Evolutionary conservation across 495 filamentous ascomycete species (phyloP).

Genomic region (Lentithecium fluviatile): DNA sequence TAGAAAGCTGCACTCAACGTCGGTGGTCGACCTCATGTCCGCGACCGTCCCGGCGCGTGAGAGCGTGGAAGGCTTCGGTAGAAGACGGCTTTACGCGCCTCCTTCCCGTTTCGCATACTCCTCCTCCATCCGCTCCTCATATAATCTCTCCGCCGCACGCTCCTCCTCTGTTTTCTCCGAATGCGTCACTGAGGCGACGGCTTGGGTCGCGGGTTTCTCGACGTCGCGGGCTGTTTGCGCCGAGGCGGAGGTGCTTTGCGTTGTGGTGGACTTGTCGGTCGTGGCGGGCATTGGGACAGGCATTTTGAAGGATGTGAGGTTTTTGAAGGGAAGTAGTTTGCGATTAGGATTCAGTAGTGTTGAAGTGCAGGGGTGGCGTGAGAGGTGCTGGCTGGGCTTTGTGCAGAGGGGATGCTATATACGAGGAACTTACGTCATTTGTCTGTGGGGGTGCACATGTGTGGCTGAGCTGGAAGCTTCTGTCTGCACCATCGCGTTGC

Average conservation of each 20-base stretch:
- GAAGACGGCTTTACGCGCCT: constrained; percentile 27
- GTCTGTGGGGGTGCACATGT: no score
- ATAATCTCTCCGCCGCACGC: constrained; percentile 34
- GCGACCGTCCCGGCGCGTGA: background rate
- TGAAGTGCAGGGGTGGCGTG: no score
- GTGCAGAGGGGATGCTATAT: no score
- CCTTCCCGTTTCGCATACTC: constrained; percentile 41
- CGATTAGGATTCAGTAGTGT: no score
- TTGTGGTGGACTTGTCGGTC: background rate
- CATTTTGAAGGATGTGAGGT: constrained; percentile 11
- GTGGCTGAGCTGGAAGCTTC: no score
- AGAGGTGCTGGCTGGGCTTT: no score
- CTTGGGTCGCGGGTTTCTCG: constrained; percentile 10
- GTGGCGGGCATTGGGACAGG: constrained; percentile 22
- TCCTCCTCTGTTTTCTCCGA: constrained; percentile 33
- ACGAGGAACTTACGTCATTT: no score
- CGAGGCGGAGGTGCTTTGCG: constrained; percentile 6
- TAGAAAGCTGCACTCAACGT: background rate
- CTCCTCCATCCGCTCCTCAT: constrained; percentile 40
- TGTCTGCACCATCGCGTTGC: no score
- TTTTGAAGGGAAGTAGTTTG: no score
- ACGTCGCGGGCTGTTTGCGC: constrained; percentile 15
- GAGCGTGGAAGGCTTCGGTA: background rate
- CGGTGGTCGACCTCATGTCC: background rate
- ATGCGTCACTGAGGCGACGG: constrained; percentile 4